phyloP scores from a whole-genome alignment of 73 alveolate species.

The Symbiodinium pilosum region DNA sequence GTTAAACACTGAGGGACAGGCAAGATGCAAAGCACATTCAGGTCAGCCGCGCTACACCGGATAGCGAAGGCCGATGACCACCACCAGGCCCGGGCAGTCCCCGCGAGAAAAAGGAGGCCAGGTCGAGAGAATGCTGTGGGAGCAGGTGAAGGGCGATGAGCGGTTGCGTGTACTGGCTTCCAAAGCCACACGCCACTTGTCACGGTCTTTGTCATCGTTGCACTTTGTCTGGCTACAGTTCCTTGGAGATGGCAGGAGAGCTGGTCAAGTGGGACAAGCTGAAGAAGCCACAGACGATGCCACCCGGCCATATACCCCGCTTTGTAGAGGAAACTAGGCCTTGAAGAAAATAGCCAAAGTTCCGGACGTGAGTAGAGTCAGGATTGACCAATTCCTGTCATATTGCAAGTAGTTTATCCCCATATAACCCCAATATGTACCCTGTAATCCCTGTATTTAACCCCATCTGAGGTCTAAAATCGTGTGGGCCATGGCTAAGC shows the following conservation, averaged over 20 bases:
- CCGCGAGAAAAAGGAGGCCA: background rate
- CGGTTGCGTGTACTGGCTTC: slow-evolving; percentile 56
- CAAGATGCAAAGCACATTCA: background rate
- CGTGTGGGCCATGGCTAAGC: slow-evolving; percentile 87
- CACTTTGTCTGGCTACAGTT: too few relatives aligned
- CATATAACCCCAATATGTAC: too few relatives aligned
- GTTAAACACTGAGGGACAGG: too few relatives aligned
- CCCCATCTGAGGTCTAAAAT: slow-evolving; percentile 37
- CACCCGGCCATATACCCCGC: background rate
- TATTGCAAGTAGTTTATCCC: background rate
- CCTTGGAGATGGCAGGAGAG: slow-evolving; percentile 37
- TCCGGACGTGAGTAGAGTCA: too few relatives aligned
- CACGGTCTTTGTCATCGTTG: background rate
- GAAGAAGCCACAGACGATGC: slow-evolving; percentile 82
- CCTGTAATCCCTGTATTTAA: background rate
- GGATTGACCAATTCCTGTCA: too few relatives aligned
- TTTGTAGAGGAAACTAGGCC: too few relatives aligned
- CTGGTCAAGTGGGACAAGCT: slow-evolving; percentile 93
- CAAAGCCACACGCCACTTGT: slow-evolving; percentile 46
- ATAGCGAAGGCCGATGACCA: slow-evolving; percentile 71
- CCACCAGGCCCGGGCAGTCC: background rate
- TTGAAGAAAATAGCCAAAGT: too few relatives aligned
- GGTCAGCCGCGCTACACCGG: slow-evolving; percentile 79
- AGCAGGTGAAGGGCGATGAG: slow-evolving; percentile 77
- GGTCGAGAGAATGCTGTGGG: background rate